Base-by-base conservation (phyloP, 768 basidiomycete species). In the Collybiopsis luxurians region DNA sequence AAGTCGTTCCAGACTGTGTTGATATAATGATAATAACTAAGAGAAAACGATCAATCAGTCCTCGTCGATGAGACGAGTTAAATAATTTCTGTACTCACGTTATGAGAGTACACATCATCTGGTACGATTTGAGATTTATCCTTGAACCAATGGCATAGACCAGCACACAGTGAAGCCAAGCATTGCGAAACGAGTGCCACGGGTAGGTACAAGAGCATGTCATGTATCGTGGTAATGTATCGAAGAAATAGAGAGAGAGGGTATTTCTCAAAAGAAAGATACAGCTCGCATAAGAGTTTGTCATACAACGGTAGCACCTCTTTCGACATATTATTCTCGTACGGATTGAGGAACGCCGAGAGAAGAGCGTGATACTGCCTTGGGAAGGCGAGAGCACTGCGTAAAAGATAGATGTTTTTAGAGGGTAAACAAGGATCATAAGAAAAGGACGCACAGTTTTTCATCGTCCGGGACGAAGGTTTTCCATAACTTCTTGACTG, bases 111-210 rank as follows among this genome's bases (percentile, higher is more conserved):
- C 12, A 73, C 69, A 12, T 66, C 60, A 6, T 69, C 63, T 2
- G 66, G 59, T 51, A 78, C 60, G 17, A 69, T 57, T 23, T 72
- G 66, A 0, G 15, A 9, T 42, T 61, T 60, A 48, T 77, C 77
- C 38, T 67, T 65, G 15, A 78, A 68, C 77, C 76, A 79, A 28
- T 65, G 61, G 55, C 64, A 61, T 12, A 76, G 62, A 15, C 71
- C 63, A 7, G 57, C 56, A 3, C 63, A 36, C 39, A 57, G 26
- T 24, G n/a, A 24, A 12, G 46, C 26, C 19, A 57, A 17, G 13
- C 47, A 49, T 13, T 21, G 27, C 19, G 48, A 46, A 38, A 57
- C 6, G 2, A 38, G 44, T 6, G 9, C 21, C 13, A 23, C 28
- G 5, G 47, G 24, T 17, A 57, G 9, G 50, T 13, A 38, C 15